Percentiles rank a stretch among this genome's conserved stretches.
These are phyloP conservation scores for Apiospora saccharicola DNA, from an alignment of 2,329 filamentous ascomycete species.

Conservation along the genomic window DNA sequence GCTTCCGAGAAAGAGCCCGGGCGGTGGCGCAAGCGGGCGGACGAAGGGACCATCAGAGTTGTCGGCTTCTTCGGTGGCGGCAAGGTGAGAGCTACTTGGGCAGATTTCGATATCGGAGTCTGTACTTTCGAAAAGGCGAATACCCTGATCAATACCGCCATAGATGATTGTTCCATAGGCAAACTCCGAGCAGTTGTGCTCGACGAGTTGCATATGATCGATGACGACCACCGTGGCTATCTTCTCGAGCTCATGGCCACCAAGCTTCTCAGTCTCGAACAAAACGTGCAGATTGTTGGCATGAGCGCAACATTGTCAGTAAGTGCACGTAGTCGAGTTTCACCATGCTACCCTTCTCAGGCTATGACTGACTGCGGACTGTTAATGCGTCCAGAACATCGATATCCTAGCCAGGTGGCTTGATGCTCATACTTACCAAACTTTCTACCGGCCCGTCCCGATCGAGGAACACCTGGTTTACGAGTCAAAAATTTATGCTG, in stretches of 20 bases:
- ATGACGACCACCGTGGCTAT: constrained; percentile 79
- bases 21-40: constrained; percentile 61
- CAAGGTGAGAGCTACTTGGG: constrained; percentile 71
- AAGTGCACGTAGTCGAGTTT: constrained; percentile 37
- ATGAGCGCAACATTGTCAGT: constrained; percentile 84
- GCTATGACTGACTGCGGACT: neutral
- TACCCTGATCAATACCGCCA: constrained; percentile 74
- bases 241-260: constrained; percentile 77
- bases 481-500: constrained; percentile 71
- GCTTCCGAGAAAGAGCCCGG: constrained; percentile 45
- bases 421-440: constrained; percentile 74
- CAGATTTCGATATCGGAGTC: constrained; percentile 78
- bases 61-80: constrained; percentile 79
- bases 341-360: neutral
- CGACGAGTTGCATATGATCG: constrained; percentile 84
- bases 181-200: constrained; percentile 72
- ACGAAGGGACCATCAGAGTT: constrained; percentile 68
- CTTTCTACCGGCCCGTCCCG: constrained; percentile 76
- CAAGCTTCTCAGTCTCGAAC: constrained; percentile 73
- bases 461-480: constrained; percentile 79
- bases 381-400: constrained; percentile 64
- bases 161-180: constrained; percentile 73
- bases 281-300: constrained; percentile 74
- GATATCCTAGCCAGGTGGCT: constrained; percentile 75
- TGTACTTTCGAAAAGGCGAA: constrained; percentile 88